Conservation (phyloP, 306 rosid species). For the Abrus precatorius region DNA sequence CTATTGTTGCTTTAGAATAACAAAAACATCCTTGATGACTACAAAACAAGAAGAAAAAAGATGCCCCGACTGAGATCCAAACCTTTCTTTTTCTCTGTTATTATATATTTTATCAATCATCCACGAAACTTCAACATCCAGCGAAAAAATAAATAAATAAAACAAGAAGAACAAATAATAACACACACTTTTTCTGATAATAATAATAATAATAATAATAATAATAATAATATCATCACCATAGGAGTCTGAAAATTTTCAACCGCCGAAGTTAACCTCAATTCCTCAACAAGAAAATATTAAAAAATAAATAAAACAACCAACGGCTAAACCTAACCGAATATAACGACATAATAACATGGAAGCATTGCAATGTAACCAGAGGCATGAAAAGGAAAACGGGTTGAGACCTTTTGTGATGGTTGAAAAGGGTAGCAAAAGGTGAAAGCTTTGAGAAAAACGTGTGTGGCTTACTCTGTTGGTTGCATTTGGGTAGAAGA, state of each 20-base stretch:
- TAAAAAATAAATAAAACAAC: background rate
- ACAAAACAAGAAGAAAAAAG: constrained; percentile 43
- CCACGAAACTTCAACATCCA: constrained; percentile 51
- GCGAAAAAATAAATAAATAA: constrained; percentile 40
- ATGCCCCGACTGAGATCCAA: constrained; percentile 46
- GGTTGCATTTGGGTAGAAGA: constrained; percentile 16
- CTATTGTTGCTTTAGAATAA: constrained; percentile 47
- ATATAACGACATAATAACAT: constrained; percentile 12
- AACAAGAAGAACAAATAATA: constrained; percentile 37
- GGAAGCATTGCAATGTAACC: constrained; percentile 8
- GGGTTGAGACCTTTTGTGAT: background rate
- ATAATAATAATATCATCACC: background rate
- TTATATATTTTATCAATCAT: background rate
- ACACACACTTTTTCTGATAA: constrained; percentile 24
- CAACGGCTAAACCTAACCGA: constrained; percentile 26
- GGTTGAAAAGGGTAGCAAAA: constrained; percentile 12
- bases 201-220: background rate
- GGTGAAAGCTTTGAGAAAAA: constrained; percentile 13
- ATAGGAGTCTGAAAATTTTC: background rate
- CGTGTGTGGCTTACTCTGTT: constrained; percentile 20
- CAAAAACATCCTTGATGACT: constrained; percentile 39
- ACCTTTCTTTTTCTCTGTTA: constrained; percentile 47
- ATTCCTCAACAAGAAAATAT: background rate
- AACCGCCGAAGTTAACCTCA: constrained; percentile 34
- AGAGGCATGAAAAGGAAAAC: constrained; percentile 48